Evolutionary conservation across 352 stramenopile species (phyloP), one percentile per base, ranked within the genome.

Genomic region (Pythium biforme): DNA sequence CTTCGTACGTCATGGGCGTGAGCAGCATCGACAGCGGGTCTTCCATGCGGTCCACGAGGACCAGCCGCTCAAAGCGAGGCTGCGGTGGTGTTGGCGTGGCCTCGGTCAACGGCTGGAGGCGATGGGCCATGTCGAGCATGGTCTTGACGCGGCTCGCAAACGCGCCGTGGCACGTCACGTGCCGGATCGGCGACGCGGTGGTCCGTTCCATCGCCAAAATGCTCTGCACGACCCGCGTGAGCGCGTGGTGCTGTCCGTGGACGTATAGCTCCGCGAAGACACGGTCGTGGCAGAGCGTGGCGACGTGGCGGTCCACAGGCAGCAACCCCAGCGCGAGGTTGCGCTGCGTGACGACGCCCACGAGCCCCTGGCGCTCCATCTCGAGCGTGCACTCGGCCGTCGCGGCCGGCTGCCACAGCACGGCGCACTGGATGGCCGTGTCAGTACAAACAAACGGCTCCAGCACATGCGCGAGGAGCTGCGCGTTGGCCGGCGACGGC

Each of bases 1-100:
- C 85, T 71, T 94, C 85, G 60, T 94, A 94, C 64, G 81, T 90
- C 81, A 94, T 90, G 22, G 85, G 85, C 23, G 82, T 92, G 26
- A 92, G 65, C 57, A 94, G 54, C 81, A 94, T 89, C 6, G 85
- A 90, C 62, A 91, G 65, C 22, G 82, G 85, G 48, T 94, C 82
- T 55, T 92, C 74, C 79, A 90, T 88, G 3, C 85, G 73, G 55
- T 94, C 85, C 45, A 93, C 74, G 19, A 93, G 55, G 19, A 93
- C 73, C 10, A 89, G 55, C 47, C 81, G 86, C 29, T 89, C 70
- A 31, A 92, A 79, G 0, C 33, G 25, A 34, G 46, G 45, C 45
- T 31, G 37, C 31, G 54, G n/a, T 39, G 56, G n/a, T 79, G 62
- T 48, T 66, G 55, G 64, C 79, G 79, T 1, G 75, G 31, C 31